Conservation (phyloP, 2,329 filamentous ascomycete genomes). For the Colletotrichum sp. region DNA sequence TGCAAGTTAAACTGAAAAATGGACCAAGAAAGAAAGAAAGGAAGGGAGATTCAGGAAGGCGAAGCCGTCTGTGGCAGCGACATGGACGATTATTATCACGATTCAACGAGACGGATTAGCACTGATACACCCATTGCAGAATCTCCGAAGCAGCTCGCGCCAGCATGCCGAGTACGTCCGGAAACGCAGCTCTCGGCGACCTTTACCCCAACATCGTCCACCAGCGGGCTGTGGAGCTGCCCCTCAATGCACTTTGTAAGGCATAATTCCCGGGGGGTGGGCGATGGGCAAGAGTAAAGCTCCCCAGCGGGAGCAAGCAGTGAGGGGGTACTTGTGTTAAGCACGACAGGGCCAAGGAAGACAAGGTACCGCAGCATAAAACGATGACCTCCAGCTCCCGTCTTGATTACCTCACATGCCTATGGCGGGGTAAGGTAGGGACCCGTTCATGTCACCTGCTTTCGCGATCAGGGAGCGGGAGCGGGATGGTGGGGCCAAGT, state of each 20-base stretch:
- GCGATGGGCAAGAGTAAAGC: not conserved
- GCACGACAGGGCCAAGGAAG: not conserved
- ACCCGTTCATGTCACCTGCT: slow-evolving; percentile 15
- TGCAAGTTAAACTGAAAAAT: not conserved
- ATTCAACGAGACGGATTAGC: not conserved
- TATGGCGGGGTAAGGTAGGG: not conserved
- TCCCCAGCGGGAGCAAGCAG: not conserved
- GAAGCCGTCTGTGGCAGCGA: not conserved
- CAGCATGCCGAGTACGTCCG: not conserved
- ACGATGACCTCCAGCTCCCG: not conserved
- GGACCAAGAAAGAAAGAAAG: not conserved
- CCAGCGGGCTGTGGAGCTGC: not conserved
- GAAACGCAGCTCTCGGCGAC: slow-evolving; percentile 14
- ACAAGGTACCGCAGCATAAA: not conserved
- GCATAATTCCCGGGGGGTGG: not conserved
- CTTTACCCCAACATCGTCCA: not conserved
- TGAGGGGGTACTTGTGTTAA: not conserved
- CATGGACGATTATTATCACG: not conserved
- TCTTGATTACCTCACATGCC: not conserved
- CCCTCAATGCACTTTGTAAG: not conserved
- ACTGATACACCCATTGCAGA: not conserved
- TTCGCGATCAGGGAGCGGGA: slow-evolving; percentile 12
- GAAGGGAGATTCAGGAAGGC: not conserved
- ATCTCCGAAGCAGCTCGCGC: slow-evolving; percentile 22
- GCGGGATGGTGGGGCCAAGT: not conserved